phyloP scores from a whole-genome alignment of 2,329 filamentous ascomycete genomes.

The Davidsoniella virescens region DNA sequence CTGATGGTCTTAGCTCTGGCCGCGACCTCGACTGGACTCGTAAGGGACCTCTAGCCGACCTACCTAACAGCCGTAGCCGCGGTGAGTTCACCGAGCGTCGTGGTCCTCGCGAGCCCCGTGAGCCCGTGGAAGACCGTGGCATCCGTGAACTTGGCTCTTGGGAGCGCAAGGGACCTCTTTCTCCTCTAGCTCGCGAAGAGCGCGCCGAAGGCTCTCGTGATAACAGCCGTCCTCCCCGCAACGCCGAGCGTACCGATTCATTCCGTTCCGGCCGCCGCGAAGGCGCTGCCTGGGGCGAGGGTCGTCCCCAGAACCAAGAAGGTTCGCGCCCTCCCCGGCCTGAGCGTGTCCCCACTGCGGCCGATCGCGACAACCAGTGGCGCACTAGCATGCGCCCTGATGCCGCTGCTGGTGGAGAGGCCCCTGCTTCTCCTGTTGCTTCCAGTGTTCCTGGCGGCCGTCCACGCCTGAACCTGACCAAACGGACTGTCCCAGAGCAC shows the following conservation, averaged over 20 bases:
- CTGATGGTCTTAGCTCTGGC: conserved; percentile 36
- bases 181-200: conserved; percentile 45
- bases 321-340: conserved; percentile 66
- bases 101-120: conserved; percentile 40
- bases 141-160: conserved; percentile 72
- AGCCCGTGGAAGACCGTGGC: conserved; percentile 55
- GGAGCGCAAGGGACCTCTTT: conserved; percentile 87
- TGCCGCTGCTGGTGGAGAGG: conserved; percentile 47
- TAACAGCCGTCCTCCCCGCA: conserved; percentile 35
- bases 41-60: conserved; percentile 71
- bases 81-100: conserved; percentile 42
- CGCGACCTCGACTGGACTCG: conserved; percentile 89
- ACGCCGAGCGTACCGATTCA: conserved; percentile 42
- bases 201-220: conserved; percentile 34
- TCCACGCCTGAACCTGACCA: conserved; percentile 73
- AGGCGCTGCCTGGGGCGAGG: conserved; percentile 62
- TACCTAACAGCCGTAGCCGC: conserved; percentile 39
- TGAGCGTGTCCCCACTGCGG: conserved; percentile 65
- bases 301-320: conserved; percentile 43
- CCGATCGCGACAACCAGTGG: conserved; percentile 90
- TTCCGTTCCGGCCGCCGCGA: conserved; percentile 49
- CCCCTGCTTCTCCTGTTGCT: conserved; percentile 39
- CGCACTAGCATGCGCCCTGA: conserved; percentile 84
- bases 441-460: conserved; percentile 38
- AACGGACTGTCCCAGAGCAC: conserved; percentile 75